Evolutionary conservation across 1,284 basidiomycete species (phyloP), one percentile per base, ranked within the genome.

Genomic region (Amylostereum chailletii): DNA sequence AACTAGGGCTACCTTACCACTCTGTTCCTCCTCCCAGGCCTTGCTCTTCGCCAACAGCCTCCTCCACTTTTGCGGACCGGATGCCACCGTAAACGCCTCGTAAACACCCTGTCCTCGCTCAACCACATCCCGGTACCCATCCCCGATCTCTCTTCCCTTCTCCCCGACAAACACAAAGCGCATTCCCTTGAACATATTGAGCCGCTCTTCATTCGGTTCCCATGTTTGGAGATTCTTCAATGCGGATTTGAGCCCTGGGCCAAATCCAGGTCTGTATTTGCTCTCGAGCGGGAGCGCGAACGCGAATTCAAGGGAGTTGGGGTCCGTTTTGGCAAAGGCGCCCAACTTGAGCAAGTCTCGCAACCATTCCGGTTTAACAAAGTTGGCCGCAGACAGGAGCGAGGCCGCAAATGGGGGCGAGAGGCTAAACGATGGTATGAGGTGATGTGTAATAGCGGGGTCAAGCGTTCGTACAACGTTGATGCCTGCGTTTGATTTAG

Each of bases 311-410:
- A 84, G 66, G 2, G 72, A 59, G 26, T 69, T 63, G 2, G 66
- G 59, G 31, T 71, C 64, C 2, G 54, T 57, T 5, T 65, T 57
- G 9, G 65, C 61, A 0, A 70, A 54, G 2, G 57, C 61, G 5
- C 76, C 79, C 0, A 78, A 63, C 1, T 71, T 69, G 33, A 85
- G 55, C 26, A 84, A 57, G 47, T 85, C 77, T 4, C 63, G 60
- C 31, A 87, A 62, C 84, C 85, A 87, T 44, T 81, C 79, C 0
- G 71, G 69, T 51, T 71, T 83, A 34, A 82, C 81, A 38, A 86
- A 69, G 10, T 74, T 70, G 8, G 73, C 70, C 0, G 71, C 67
- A 8, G 72, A 72, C 7, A 86, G 62, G 19, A 87, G 68, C 10
- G 85, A 84, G 0, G 71, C 64, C 0, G 76, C 77, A 33, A 79